Evolutionary conservation across 768 basidiomycete species (phyloP), one percentile per base, ranked within the genome.

Genomic region (Tricholoma hemisulphureum): DNA sequence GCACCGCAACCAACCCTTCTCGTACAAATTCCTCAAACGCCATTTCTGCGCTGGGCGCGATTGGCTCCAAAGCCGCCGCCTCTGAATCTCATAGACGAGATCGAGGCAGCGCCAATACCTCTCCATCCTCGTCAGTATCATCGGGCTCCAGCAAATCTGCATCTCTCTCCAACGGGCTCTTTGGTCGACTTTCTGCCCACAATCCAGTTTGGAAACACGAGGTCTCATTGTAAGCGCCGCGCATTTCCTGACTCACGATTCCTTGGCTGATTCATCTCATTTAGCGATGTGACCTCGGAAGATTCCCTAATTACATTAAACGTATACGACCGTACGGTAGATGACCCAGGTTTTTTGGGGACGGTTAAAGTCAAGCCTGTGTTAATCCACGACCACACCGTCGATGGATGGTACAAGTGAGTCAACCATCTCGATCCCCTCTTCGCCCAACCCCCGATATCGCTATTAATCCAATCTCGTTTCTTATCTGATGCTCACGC

Each of bases 171-270:
- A 73, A 64, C 34, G 79, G 77, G 50, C 80, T 89, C 53, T 88
- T 91, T 65, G 82, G 83, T 58, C 80, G 85, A 51, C 71, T 84
- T 34, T 87, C 86, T 18, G 81, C 91, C 56, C 83, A 92, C 67
- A 98, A 94, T 77, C 96, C 97, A 10, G 88, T 95, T 20, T 99
- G 97, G 97, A 99, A 99, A 76, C 96, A 98, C 71, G 91, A 98
- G 71, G 97, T 98, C 31, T 88, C 92, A 43, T 99, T 99, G 96
- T 98, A 73, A 74, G 95, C 82, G 7, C 39, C 35, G n/a, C n/a
- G n/a, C n/a, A n/a, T n/a, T 58, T 58, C 24, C 59, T 57, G 39
- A 35, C 32, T 50, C 54, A 31, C 45, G 37, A 18, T 55, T 55
- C 57, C 43, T 29, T 10, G 50, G 52, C 66, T 39, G 57, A 69